Evolutionary conservation across 352 stramenopile genomes (phyloP), one percentile per base, ranked within the genome.

Genomic region (Phytopythium sindhum): DNA sequence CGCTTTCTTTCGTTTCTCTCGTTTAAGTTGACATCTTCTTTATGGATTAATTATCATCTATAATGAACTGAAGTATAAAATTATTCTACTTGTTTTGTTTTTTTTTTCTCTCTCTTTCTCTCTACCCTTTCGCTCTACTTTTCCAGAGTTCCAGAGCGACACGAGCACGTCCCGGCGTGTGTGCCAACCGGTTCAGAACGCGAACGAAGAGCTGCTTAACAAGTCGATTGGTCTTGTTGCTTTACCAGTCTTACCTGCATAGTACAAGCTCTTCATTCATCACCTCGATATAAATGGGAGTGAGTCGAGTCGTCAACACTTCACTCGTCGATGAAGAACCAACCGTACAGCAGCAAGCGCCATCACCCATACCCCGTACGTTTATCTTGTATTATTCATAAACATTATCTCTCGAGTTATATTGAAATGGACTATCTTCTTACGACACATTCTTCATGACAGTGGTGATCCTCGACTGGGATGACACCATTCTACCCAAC

Each of bases 381-480:
- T 33, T 35, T 39, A 6, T 6, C 29, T 6, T 8, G 6, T 15
- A 2, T 1, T 11, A 1, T 39, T 14, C 6, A 1, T 39, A 15
- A 39, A 39, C 33, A 10, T 39, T 39, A 39, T 10, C 33, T 10
- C 33, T n/a, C n/a, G n/a, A 11, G 3, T 39, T 12, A 1, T 39
- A 10, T 39, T 10, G 33, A 39, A 39, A 39, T 39, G 33, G 33
- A 39, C 33, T 39, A 4, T 9, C 9, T 37, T 4, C 33, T 39
- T 15, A 39, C 33, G 10, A 15, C 5, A 2, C 33, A 11, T 39
- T 39, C 33, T 2, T 39, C 0, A 45, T 45, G 6, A 9, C 52
- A 91, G 82, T 91, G 23, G 78, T 94, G 28, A 73, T 94, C 19
- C 65, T 94, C 23, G 85, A 94, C 69, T 94, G 85, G 85, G 83